Evolutionary conservation across 768 basidiomycete genomes (phyloP).

Genomic region (Boletus insuetus): DNA sequence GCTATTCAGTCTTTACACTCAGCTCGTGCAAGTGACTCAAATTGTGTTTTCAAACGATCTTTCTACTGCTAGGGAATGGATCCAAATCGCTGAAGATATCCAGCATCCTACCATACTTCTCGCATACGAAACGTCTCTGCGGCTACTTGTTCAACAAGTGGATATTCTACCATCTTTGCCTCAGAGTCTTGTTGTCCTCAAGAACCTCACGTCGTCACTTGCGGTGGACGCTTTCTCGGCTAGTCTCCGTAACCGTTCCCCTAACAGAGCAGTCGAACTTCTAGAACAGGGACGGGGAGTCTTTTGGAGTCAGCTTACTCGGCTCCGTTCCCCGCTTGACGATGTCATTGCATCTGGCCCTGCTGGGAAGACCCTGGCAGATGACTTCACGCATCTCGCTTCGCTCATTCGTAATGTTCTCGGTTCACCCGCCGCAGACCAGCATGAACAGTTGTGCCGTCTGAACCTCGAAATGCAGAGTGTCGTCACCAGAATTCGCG

Average conservation of each 20-base stretch:
- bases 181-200: neutral
- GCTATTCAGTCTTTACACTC: neutral
- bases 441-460: neutral
- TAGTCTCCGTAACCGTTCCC: constrained; percentile 7
- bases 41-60: neutral
- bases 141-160: neutral
- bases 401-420: neutral
- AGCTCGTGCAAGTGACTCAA: neutral
- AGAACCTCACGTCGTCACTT: neutral
- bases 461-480: neutral
- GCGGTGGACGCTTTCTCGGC: constrained; percentile 8
- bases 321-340: constrained; percentile 9
- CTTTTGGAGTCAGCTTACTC: constrained; percentile 19
- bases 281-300: constrained; percentile 23
- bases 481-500: neutral
- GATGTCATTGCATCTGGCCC: neutral
- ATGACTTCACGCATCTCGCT: neutral
- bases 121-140: constrained; percentile 4
- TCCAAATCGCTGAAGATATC: neutral
- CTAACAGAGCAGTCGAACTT: constrained; percentile 27
- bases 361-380: neutral
- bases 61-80: neutral
- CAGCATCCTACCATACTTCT: constrained; percentile 5
- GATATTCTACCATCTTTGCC: neutral
- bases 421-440: neutral